phyloP scores from a whole-genome alignment of 2,329 filamentous ascomycete genomes.

The Lachnellula subtilissima region DNA sequence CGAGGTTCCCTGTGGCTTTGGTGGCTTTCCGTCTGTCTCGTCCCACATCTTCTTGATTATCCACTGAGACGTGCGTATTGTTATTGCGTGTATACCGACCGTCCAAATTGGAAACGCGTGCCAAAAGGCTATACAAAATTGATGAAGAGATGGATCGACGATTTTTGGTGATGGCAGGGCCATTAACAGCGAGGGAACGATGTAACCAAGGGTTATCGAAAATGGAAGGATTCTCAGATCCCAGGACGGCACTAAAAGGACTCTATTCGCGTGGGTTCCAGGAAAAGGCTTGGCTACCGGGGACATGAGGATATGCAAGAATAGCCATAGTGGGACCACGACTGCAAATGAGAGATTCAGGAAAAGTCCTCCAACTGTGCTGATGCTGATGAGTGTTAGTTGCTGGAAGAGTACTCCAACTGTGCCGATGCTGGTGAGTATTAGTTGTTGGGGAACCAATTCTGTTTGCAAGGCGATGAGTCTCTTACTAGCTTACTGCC shows the following conservation, averaged over 20 bases:
- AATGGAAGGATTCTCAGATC: constrained; percentile 34
- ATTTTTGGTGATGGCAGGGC: constrained; percentile 37
- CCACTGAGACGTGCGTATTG: constrained; percentile 11
- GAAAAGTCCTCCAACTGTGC: constrained; percentile 37
- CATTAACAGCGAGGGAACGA: constrained; percentile 41
- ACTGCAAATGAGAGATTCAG: constrained; percentile 42
- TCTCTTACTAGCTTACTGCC: neutral
- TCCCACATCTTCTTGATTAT: constrained; percentile 16
- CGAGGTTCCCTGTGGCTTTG: constrained; percentile 16
- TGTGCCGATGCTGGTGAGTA: constrained; percentile 12
- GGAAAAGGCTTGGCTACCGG: constrained; percentile 31
- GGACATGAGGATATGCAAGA: constrained; percentile 40
- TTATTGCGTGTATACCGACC: constrained; percentile 34
- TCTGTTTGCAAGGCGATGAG: constrained; percentile 7
- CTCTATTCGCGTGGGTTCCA: constrained; percentile 31
- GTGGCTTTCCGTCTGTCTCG: constrained; percentile 22
- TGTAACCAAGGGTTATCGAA: constrained; percentile 39
- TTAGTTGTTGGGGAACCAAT: constrained; percentile 39
- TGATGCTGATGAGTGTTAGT: constrained; percentile 23
- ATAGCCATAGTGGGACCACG: constrained; percentile 39
- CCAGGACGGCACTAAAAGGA: constrained; percentile 26
- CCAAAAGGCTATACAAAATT: constrained; percentile 45
- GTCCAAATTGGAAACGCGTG: constrained; percentile 46
- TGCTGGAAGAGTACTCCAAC: neutral
- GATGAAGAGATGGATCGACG: constrained; percentile 39